Conservation (phyloP, 306 rosid species). For the Hippophae rhamnoides region DNA sequence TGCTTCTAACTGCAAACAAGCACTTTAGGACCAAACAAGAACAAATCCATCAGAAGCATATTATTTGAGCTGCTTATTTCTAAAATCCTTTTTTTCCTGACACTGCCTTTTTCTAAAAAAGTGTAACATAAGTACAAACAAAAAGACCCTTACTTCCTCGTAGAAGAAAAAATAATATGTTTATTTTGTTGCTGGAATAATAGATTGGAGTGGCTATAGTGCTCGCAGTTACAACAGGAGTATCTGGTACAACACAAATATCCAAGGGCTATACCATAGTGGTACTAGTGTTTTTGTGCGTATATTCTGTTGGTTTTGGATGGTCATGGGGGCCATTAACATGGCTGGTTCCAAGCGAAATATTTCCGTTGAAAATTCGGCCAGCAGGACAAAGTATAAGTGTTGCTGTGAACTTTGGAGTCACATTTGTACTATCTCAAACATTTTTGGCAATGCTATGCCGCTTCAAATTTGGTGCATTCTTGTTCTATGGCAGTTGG, state of each 20-base stretch:
- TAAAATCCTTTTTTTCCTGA: too few species aligned
- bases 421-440: slow-evolving; percentile 40
- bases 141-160: too few species aligned
- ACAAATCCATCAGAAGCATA: too few species aligned
- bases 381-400: slow-evolving; percentile 58
- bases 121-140: too few species aligned
- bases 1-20: too few species aligned
- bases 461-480: slow-evolving; percentile 55
- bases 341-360: slow-evolving; percentile 72
- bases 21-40: too few species aligned
- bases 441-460: slow-evolving; percentile 60
- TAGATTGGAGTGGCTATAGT: slow-evolving; percentile 40
- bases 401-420: slow-evolving; percentile 34
- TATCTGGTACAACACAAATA: slow-evolving; percentile 28
- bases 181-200: too few species aligned
- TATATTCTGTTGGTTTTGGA: slow-evolving; percentile 60
- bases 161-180: background rate
- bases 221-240: slow-evolving; percentile 33
- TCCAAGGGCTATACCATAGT: slow-evolving; percentile 35
- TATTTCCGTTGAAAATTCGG: slow-evolving; percentile 54
- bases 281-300: slow-evolving; percentile 42
- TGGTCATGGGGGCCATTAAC: slow-evolving; percentile 77
- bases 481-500: slow-evolving; percentile 62
- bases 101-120: too few species aligned
- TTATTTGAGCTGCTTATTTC: too few species aligned